Evolutionary conservation across 2,329 filamentous ascomycete genomes (phyloP).

Genomic region (Bipolaris gigantea): DNA sequence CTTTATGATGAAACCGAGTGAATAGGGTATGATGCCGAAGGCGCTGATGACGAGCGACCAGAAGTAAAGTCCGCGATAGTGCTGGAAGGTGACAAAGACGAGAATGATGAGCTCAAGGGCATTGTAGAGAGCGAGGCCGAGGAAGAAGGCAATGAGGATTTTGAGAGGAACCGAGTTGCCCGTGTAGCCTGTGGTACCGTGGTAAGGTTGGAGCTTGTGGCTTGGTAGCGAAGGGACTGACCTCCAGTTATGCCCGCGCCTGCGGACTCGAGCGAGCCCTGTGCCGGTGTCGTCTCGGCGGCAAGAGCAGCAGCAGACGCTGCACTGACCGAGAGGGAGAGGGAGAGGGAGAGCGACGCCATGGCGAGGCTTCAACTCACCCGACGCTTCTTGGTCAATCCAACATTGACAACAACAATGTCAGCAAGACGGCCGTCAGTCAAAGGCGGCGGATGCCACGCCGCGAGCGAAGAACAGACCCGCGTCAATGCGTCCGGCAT

Average conservation of each 20-base stretch:
- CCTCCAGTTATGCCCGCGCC: slow-evolving; percentile 41
- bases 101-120: slow-evolving; percentile 52
- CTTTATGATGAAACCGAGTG: slow-evolving; percentile 53
- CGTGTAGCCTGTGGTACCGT: slow-evolving; percentile 34
- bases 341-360: slow-evolving; percentile 19
- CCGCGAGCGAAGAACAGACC: neutral
- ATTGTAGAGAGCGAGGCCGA: slow-evolving; percentile 45
- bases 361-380: slow-evolving; percentile 11
- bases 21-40: slow-evolving; percentile 52
- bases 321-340: slow-evolving; percentile 6
- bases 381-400: neutral
- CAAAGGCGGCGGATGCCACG: neutral
- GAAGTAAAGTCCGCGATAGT: slow-evolving; percentile 53
- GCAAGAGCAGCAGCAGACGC: slow-evolving; percentile 16
- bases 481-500: neutral
- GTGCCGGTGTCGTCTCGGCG: slow-evolving; percentile 27
- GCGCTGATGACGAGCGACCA: slow-evolving; percentile 52
- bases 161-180: slow-evolving; percentile 35
- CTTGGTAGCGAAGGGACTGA: slow-evolving; percentile 5
- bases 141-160: slow-evolving; percentile 43
- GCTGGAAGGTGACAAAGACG: slow-evolving; percentile 53
- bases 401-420: neutral
- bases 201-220: neutral
- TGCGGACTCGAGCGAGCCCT: slow-evolving; percentile 31
- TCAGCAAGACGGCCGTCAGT: neutral